Base-by-base conservation (phyloP, 2,329 filamentous ascomycete species). In the Fusarium lateritium region DNA sequence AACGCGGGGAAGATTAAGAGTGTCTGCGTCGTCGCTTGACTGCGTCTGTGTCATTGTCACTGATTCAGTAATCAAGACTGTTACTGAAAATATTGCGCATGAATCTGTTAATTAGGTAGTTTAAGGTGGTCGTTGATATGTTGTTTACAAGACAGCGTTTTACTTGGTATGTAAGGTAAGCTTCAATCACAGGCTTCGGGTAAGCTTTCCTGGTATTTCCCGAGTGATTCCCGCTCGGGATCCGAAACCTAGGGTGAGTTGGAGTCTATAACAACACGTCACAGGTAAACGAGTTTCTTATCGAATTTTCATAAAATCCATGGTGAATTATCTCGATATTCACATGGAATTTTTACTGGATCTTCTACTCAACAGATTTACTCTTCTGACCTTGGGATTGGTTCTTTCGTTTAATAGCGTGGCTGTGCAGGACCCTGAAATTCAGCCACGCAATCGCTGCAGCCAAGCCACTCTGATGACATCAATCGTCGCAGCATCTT, bases 1-100 rank as follows among this genome's bases (percentile, higher is more conserved):
- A 70, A 94, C 88, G 62, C 92, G 89, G 5, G 91, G 91, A 28
- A 85, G 81, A 61, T 69, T 54, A 17, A 75, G 73, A 14, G 65
- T 62, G 14, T 67, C 59, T 7, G 51, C 28, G 10, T 38, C 33
- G 19, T 26, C 44, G 7, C 44, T 56, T 22, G 61, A 59, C 4
- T 65, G 47, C 43, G 67, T 65, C 52, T 72, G 69, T n/a, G 71
- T 70, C 67, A 73, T 73, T 21, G 34, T 40, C 21, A n/a, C 22
- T 22, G 40, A 10, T 17, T 2, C 10, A 7, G 39, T 17, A 19
- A 19, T n/a, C 28, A 24, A 8, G 11, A 8, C 28, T 11, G 3
- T 28, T 40, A 52, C 21, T 49, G 2, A 22, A 10, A 10, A 14
- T 7, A 52, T 15, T 15, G 21, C 9, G 6, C 28, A 33, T 24